Conservation (phyloP, 345 rosid genomes). For the Rhodomyrtus tomentosa region DNA sequence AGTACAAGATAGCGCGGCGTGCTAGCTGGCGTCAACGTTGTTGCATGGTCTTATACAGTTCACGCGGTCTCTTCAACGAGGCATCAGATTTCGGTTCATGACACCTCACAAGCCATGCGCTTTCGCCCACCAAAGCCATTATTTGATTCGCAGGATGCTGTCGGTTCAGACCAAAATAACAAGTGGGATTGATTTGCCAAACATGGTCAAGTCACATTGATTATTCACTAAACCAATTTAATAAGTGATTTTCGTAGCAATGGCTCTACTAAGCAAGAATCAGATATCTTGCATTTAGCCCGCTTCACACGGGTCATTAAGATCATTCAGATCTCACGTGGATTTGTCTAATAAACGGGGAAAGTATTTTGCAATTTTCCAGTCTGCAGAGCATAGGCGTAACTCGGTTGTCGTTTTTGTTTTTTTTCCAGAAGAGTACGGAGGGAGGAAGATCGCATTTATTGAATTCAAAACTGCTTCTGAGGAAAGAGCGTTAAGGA, state of each 20-base stretch:
- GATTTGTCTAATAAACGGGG: background rate
- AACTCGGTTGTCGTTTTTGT: too few species aligned
- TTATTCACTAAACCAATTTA: background rate
- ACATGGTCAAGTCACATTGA: background rate
- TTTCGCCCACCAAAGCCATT: background rate
- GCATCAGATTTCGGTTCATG: background rate
- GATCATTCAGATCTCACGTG: background rate
- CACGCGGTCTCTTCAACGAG: background rate
- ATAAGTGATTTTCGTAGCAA: too few species aligned
- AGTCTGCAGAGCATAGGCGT: background rate
- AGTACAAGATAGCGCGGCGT: background rate
- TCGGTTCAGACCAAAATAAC: background rate
- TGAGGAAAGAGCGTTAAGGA: background rate
- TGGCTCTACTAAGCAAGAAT: background rate
- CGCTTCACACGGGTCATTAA: background rate
- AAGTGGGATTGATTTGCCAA: background rate
- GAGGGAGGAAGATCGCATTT: background rate
- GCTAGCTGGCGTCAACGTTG: background rate
- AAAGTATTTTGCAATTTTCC: background rate
- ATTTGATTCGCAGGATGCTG: background rate
- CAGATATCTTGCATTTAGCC: background rate
- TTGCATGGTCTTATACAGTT: too few species aligned
- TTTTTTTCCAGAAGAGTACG: background rate
- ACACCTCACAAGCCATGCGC: background rate
- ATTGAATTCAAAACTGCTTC: background rate